Evolutionary conservation across 345 rosid species (phyloP), one percentile per base, ranked within the genome.

Genomic region (Brassica rapa): DNA sequence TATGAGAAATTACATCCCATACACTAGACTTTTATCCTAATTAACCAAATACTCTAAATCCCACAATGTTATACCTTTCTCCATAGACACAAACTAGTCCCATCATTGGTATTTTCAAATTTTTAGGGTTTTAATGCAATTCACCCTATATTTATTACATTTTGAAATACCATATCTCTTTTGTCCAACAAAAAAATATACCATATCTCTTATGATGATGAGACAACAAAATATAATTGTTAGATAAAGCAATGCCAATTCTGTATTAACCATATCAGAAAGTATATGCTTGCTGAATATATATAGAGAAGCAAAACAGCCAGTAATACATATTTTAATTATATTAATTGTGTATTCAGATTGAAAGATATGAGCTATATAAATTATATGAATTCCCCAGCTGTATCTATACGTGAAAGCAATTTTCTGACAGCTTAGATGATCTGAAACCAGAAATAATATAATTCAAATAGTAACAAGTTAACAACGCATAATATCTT

Each of bases 331-430:
- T 49, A 49, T 49, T 14, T n/a, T 14, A 49, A 49, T 49, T n/a
- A n/a, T 49, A 49, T 49, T 10, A 41, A 41, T 41, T 41, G 10
- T 37, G 49, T 41, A 41, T 41, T 41, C 56, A n/a, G 56, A 49
- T 49, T 49, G 56, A 49, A 49, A 49, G 56, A 49, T 49, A 49
- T 49, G 56, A 49, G 15, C 56, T 49, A 49, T 49, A 49, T 29
- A 68, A 29, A 62, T 11, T 25, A 59, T 43, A 60, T 15, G 49
- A 21, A 75, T 55, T 37, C 9, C 19, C 8, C 66, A 66, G 41
- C 66, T 75, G 65, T 57, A 19, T 12, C 29, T 59, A 37, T 39
- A 66, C 66, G 11, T 75, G 46, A 75, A 43, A 60, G 46, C 25
- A 43, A 23, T 33, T 53, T 68, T 7, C 56, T 6, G 59, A 53